Conservation (phyloP, 2,329 filamentous ascomycete genomes). For the Diplodia corticola region DNA sequence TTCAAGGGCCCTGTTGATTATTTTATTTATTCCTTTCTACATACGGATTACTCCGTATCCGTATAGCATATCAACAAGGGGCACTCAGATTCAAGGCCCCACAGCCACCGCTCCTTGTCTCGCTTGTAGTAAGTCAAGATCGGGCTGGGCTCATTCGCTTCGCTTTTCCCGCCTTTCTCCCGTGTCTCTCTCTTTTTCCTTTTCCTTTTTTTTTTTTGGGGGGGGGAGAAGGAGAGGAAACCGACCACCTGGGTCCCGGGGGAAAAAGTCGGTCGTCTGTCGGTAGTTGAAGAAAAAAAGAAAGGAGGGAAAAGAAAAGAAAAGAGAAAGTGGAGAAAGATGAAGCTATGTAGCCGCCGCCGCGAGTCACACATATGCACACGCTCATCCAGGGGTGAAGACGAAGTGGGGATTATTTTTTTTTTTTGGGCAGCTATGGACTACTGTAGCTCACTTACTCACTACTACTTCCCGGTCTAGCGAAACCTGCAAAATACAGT, state of each 20-base stretch:
- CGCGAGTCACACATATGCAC: not conserved
- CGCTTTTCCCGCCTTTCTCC: not conserved
- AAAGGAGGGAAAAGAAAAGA: not conserved
- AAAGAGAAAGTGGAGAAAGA: not conserved
- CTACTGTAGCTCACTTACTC: not conserved
- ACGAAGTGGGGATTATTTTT: not conserved
- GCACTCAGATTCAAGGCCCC: not conserved
- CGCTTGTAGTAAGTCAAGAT: too few relatives aligned
- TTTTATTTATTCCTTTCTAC: too few relatives aligned
- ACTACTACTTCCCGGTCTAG: not conserved
- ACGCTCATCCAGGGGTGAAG: not conserved
- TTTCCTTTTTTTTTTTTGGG: too few relatives aligned
- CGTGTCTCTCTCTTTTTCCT: too few relatives aligned
- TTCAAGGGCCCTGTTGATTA: too few relatives aligned
- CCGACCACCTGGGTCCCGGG: not conserved
- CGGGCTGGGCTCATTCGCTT: too few relatives aligned
- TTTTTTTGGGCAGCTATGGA: too few relatives aligned
- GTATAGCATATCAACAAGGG: too few relatives aligned
- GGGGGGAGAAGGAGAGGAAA: not conserved
- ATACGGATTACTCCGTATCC: too few relatives aligned
- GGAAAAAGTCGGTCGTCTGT: not conserved
- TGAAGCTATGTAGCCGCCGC: not conserved
- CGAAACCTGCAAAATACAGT: not conserved
- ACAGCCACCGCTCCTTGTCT: not conserved
- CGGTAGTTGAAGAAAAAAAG: not conserved